Percentiles rank a stretch among this genome's conserved stretches.
phyloP scores from a whole-genome alignment of 352 stramenopile species.

The Globisporangium cylindrosporum region DNA sequence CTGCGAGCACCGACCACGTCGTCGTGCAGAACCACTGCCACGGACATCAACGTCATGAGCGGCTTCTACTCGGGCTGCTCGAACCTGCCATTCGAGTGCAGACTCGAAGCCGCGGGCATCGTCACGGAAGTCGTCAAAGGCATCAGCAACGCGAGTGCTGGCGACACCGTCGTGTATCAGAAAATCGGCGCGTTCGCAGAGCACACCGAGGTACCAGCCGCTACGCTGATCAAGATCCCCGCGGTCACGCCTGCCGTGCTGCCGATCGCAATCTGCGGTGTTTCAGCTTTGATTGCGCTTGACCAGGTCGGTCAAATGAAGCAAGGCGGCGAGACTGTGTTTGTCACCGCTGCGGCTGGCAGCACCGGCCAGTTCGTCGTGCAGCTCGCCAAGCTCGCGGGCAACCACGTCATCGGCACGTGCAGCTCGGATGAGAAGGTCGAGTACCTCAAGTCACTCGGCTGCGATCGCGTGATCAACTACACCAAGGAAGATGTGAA shows the following conservation, averaged over 20 bases:
- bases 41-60: constrained; percentile 57
- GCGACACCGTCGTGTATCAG: constrained; percentile 39
- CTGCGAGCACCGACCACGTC: constrained; percentile 21
- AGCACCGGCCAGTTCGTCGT: constrained; percentile 82
- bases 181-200: constrained; percentile 53
- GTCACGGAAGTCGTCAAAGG: constrained; percentile 28
- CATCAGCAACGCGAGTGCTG: constrained; percentile 44
- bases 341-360: constrained; percentile 61
- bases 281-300: constrained; percentile 42
- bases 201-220: constrained; percentile 38
- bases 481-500: constrained; percentile 70
- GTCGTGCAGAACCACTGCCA: constrained; percentile 52
- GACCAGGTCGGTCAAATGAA: constrained; percentile 58
- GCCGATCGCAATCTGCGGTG: constrained; percentile 36
- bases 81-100: constrained; percentile 48
- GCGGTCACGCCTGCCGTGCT: constrained; percentile 13
- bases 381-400: constrained; percentile 81
- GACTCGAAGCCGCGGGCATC: constrained; percentile 19
- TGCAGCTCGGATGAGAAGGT: constrained; percentile 85
- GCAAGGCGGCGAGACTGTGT: constrained; percentile 42
- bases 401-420: constrained; percentile 78
- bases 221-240: constrained; percentile 31
- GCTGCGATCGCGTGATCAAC: constrained; percentile 77
- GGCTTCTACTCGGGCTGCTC: too few species aligned
- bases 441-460: constrained; percentile 64